These are phyloP conservation scores for Colletotrichum lindemuthianum DNA, from an alignment of 2,329 filamentous ascomycete genomes.

Conservation along the genomic window DNA sequence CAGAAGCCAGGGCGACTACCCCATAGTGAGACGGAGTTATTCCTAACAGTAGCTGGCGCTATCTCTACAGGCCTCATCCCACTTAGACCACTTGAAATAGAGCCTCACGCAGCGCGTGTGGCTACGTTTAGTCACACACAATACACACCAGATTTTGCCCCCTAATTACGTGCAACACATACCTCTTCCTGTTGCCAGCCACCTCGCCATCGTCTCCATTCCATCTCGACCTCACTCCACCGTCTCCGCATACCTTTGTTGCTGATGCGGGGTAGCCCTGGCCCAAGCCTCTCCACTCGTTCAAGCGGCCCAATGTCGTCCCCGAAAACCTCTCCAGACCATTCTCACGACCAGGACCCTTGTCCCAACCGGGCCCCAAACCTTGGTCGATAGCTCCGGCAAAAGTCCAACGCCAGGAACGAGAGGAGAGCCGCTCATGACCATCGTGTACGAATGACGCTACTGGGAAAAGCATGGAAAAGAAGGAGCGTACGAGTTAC, in stretches of 20 bases:
- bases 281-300: conserved; percentile 20
- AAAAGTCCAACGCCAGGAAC: conserved; percentile 6
- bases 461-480: conserved; percentile 2
- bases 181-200: conserved; percentile 4
- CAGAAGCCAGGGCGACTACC: no score
- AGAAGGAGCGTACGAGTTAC: neutral
- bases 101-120: no score
- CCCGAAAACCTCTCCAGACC: conserved; percentile 3
- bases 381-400: conserved; percentile 29
- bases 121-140: no score
- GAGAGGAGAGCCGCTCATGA: neutral
- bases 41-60: no score
- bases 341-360: conserved; percentile 5
- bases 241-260: conserved; percentile 8
- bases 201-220: no score
- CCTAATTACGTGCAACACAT: no score
- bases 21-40: no score
- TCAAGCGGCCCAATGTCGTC: conserved; percentile 35
- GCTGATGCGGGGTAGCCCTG: conserved; percentile 24
- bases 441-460: conserved; percentile 24
- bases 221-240: neutral
- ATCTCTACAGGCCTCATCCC: no score
- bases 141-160: no score
- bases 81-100: no score
- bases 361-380: conserved; percentile 6